phyloP scores from a whole-genome alignment of 495 filamentous ascomycete genomes.

The Neurospora intermedia region DNA sequence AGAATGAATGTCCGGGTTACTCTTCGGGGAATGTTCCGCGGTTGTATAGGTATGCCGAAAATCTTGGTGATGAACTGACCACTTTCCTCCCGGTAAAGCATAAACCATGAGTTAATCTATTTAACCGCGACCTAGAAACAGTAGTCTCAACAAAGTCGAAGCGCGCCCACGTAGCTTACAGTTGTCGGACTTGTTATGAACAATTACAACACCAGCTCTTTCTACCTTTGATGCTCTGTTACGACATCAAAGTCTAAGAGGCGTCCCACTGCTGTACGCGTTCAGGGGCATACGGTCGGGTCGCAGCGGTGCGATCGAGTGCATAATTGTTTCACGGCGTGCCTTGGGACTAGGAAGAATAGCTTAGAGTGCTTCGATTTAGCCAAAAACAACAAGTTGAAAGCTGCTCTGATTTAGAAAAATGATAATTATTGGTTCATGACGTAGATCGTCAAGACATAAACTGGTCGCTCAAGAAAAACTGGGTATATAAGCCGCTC shows the following conservation, averaged over 20 bases:
- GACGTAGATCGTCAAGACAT: not conserved
- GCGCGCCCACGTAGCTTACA: not conserved
- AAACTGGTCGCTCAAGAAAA: not conserved
- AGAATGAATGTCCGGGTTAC: not conserved
- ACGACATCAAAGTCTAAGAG: not conserved
- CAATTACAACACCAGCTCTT: not conserved
- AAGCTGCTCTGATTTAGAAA: not conserved
- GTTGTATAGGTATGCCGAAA: not conserved
- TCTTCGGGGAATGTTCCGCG: not conserved
- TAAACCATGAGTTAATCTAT: not conserved
- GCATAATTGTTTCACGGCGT: not conserved
- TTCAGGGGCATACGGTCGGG: not conserved
- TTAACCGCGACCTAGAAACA: fast-evolving
- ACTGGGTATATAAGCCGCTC: not conserved
- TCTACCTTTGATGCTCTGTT: not conserved
- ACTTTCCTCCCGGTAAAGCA: not conserved
- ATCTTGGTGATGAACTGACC: not conserved
- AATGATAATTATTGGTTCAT: not conserved
- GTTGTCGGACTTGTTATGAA: not conserved
- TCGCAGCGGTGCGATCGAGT: not conserved
- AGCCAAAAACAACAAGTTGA: not conserved
- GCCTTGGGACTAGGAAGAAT: not conserved
- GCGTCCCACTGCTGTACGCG: not conserved
- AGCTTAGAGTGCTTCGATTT: not conserved
- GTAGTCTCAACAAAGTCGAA: not conserved